These are phyloP conservation scores for Ceratocystis lukuohia DNA, from an alignment of 2,329 filamentous ascomycete genomes.

Conservation along the genomic window DNA sequence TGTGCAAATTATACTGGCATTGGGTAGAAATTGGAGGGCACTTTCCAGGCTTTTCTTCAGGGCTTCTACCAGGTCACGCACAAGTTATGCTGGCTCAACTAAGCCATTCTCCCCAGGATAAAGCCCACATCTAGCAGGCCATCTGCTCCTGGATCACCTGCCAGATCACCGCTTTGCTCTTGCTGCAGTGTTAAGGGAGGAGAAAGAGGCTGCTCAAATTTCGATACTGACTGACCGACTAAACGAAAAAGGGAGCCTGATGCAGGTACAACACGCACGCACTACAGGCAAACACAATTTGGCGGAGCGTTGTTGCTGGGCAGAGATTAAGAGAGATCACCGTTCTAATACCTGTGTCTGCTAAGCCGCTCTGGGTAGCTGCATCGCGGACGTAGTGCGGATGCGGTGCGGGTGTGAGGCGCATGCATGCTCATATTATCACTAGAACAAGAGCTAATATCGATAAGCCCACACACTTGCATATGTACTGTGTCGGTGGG, in stretches of 20 bases:
- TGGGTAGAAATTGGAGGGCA: not conserved
- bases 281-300: not conserved
- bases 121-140: not conserved
- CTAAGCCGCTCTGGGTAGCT: not conserved
- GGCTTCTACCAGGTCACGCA: not conserved
- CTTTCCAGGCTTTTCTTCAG: not conserved
- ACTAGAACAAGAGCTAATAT: not conserved
- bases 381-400: not conserved
- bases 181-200: not conserved
- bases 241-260: constrained; percentile 2
- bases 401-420: not conserved
- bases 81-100: not conserved
- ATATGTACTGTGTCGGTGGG: not conserved
- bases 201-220: not conserved
- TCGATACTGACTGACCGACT: not conserved
- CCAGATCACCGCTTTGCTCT: not conserved
- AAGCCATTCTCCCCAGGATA: not conserved
- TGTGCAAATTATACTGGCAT: constrained; percentile 5
- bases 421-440: constrained; percentile 4
- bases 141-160: not conserved
- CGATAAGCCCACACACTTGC: not conserved
- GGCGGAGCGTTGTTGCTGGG: not conserved
- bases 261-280: not conserved
- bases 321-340: constrained; percentile 3
- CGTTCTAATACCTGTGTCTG: not conserved